These are phyloP conservation scores for Paraphaeosphaeria sporulosa DNA, from an alignment of 2,329 filamentous ascomycete species.

Conservation along the genomic window DNA sequence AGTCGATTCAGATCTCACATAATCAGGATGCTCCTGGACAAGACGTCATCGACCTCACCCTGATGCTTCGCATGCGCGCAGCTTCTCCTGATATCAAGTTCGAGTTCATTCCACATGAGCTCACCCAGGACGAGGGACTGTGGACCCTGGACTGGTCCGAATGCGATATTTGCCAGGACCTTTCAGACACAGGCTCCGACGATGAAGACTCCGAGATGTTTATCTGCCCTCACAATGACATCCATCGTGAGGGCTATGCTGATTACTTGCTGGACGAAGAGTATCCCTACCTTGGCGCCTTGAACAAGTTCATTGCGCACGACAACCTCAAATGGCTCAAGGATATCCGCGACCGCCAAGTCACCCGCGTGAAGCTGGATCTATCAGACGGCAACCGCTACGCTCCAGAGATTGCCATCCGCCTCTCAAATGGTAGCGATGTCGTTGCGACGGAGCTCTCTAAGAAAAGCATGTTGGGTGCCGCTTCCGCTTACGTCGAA, in stretches of 20 bases:
- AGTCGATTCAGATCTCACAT: conserved; percentile 8
- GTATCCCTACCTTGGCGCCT: conserved; percentile 10
- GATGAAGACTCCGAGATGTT: conserved; percentile 1
- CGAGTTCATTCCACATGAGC: conserved; percentile 11
- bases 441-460: background rate
- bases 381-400: background rate
- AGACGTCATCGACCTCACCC: background rate
- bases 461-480: background rate
- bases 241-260: background rate
- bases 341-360: background rate
- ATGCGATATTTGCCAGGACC: background rate
- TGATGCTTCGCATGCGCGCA: conserved; percentile 9
- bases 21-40: conserved; percentile 5
- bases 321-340: conserved; percentile 15
- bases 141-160: background rate
- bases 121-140: conserved; percentile 6
- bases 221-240: background rate
- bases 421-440: background rate
- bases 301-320: conserved; percentile 18
- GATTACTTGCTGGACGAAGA: background rate
- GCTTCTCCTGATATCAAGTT: conserved; percentile 5
- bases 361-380: conserved; percentile 6
- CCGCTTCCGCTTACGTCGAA: background rate
- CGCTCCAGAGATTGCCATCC: conserved; percentile 7
- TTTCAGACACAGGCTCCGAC: no score